These are phyloP conservation scores for Phialemonium atrogriseum DNA, from an alignment of 2,329 filamentous ascomycete species.

Conservation along the genomic window DNA sequence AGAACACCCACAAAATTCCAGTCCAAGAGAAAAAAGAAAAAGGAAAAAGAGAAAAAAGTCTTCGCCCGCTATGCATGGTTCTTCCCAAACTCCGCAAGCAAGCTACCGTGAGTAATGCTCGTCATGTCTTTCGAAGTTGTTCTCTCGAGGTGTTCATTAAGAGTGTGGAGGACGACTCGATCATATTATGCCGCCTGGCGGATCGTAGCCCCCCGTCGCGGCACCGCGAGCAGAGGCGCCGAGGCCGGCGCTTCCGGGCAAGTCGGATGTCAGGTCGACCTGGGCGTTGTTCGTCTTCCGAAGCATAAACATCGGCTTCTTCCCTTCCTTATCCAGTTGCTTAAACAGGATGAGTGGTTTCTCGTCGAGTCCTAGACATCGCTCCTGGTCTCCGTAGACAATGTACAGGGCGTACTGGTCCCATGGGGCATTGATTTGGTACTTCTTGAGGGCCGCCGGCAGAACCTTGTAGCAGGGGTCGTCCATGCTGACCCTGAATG, in stretches of 20 bases:
- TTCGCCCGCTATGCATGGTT: too few relatives aligned
- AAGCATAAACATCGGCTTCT: slow-evolving; percentile 99
- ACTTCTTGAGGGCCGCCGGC: slow-evolving; percentile 91
- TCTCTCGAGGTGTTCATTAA: too few relatives aligned
- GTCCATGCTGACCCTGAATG: slow-evolving; percentile 94
- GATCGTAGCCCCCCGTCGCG: slow-evolving; percentile 43
- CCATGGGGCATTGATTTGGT: slow-evolving; percentile 97
- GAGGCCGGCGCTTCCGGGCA: slow-evolving; percentile 46
- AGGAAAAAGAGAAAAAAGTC: too few relatives aligned
- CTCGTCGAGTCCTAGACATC: slow-evolving; percentile 84
- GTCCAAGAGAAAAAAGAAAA: too few relatives aligned
- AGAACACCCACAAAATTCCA: too few relatives aligned
- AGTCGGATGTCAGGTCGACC: slow-evolving; percentile 33
- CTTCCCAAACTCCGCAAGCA: too few relatives aligned
- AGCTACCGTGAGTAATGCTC: too few relatives aligned
- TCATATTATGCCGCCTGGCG: slow-evolving; percentile 55
- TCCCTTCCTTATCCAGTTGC: slow-evolving; percentile 90
- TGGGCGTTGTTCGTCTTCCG: slow-evolving; percentile 54
- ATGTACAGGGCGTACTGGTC: slow-evolving; percentile 97
- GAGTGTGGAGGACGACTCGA: too few relatives aligned
- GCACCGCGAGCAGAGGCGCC: slow-evolving; percentile 34
- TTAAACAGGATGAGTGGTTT: slow-evolving; percentile 95
- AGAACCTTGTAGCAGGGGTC: slow-evolving; percentile 97
- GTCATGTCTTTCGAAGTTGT: too few relatives aligned
- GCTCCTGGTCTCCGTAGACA: slow-evolving; percentile 96